phyloP scores from a whole-genome alignment of 2,329 filamentous ascomycete species.

The Pyrenochaeta sp. region DNA sequence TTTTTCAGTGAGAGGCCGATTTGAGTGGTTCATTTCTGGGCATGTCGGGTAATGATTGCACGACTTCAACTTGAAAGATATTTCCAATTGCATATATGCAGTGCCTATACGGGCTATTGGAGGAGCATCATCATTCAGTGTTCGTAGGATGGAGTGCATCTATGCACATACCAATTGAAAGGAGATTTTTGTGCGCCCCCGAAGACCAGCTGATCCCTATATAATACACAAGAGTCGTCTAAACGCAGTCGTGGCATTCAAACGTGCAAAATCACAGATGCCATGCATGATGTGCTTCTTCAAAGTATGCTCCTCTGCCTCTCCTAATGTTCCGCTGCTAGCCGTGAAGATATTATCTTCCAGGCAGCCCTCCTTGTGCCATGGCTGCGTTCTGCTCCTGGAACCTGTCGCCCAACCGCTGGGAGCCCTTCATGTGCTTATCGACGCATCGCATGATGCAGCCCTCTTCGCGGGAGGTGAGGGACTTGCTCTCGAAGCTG shows the following conservation, averaged over 20 bases:
- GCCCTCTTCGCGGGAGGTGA: slow-evolving; percentile 85
- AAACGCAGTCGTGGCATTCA: slow-evolving; percentile 1
- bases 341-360: slow-evolving; percentile 41
- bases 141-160: slow-evolving; percentile 2
- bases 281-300: too few relatives aligned
- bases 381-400: slow-evolving; percentile 74
- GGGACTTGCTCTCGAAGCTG: slow-evolving; percentile 97
- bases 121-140: too few relatives aligned
- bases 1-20: too few relatives aligned
- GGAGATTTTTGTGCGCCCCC: slow-evolving; percentile 15
- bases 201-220: slow-evolving; percentile 16
- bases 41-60: too few relatives aligned
- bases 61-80: too few relatives aligned
- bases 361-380: slow-evolving; percentile 66
- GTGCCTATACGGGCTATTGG: too few relatives aligned
- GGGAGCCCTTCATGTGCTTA: slow-evolving; percentile 92
- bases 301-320: background rate
- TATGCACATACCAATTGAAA: slow-evolving; percentile 7
- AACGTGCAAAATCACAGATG: background rate
- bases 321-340: background rate
- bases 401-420: slow-evolving; percentile 91
- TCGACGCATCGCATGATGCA: slow-evolving; percentile 95
- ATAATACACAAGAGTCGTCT: slow-evolving; percentile 23
- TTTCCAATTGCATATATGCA: too few relatives aligned
- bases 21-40: too few relatives aligned